Evolutionary conservation across 371 early-diverging fungal species (phyloP).

Genomic region (Mortierella sp.): DNA sequence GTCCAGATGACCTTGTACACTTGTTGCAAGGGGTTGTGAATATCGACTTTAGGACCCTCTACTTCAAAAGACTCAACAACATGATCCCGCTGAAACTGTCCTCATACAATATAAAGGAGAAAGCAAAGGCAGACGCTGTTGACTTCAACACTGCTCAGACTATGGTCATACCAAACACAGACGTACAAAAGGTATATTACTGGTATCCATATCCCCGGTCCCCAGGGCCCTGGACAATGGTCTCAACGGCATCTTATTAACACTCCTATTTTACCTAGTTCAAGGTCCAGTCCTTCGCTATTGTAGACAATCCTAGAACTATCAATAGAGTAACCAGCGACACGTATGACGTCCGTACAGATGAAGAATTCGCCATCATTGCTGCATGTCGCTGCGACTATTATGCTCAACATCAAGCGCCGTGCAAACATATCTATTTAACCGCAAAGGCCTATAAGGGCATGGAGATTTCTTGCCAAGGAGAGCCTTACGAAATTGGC

Average conservation of each 20-base stretch:
- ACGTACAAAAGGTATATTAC: slow-evolving; percentile 5
- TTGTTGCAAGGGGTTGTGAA: slow-evolving; percentile 10
- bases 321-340: not conserved
- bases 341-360: slow-evolving; percentile 12
- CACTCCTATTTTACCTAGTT: slow-evolving; percentile 1
- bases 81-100: slow-evolving; percentile 9
- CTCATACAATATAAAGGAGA: slow-evolving; percentile 4
- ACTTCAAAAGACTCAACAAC: slow-evolving; percentile 15
- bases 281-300: slow-evolving; percentile 11
- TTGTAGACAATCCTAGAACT: not conserved
- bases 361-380: slow-evolving; percentile 5
- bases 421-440: slow-evolving; percentile 11
- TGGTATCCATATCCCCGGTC: not conserved
- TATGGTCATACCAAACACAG: slow-evolving; percentile 4
- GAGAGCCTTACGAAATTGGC: slow-evolving; percentile 1
- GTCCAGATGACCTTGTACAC: slow-evolving; percentile 11
- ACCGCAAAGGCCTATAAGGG: slow-evolving; percentile 6
- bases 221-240: not conserved
- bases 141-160: slow-evolving; percentile 4
- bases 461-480: slow-evolving; percentile 8
- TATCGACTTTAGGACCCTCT: slow-evolving; percentile 15
- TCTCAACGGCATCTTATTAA: not conserved
- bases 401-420: not conserved
- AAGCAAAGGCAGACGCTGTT: slow-evolving; percentile 7
- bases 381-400: slow-evolving; percentile 8